phyloP scores from a whole-genome alignment of 441 rosid species.

The Croton setiger region DNA sequence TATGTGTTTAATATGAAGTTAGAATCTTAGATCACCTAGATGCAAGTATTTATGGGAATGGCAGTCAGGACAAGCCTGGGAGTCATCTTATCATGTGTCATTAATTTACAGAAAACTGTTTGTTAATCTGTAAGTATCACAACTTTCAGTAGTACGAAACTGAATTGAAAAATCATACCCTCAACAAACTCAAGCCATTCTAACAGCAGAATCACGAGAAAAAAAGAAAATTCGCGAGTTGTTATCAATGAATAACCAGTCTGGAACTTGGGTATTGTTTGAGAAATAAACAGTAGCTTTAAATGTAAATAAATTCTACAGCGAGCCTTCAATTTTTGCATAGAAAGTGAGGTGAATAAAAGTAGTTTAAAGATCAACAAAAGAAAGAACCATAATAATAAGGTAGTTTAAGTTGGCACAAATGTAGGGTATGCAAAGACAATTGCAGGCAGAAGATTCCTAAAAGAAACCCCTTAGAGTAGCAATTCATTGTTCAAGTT shows the following conservation, averaged over 20 bases:
- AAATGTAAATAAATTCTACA: background rate
- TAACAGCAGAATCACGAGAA: background rate
- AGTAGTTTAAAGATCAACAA: background rate
- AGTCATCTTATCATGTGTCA: background rate
- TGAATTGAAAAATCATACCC: background rate
- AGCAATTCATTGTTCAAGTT: background rate
- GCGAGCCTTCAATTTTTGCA: background rate
- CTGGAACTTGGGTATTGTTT: background rate
- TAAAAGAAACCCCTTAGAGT: background rate
- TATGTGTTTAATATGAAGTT: background rate
- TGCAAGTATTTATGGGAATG: background rate
- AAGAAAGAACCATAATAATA: background rate
- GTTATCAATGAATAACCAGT: background rate
- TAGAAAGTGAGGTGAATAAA: background rate
- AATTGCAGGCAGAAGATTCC: background rate
- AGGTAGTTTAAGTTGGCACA: too few species aligned
- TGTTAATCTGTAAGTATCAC: background rate
- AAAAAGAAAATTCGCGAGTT: background rate
- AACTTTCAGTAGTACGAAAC: background rate
- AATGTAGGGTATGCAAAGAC: background rate
- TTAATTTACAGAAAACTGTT: background rate
- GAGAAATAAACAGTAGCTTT: background rate
- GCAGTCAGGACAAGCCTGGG: background rate
- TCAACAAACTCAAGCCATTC: background rate
- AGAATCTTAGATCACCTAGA: background rate